Percentiles rank a stretch among this genome's conserved stretches.
phyloP scores from a whole-genome alignment of 305 asterid genomes.

The Galium porrigens region DNA sequence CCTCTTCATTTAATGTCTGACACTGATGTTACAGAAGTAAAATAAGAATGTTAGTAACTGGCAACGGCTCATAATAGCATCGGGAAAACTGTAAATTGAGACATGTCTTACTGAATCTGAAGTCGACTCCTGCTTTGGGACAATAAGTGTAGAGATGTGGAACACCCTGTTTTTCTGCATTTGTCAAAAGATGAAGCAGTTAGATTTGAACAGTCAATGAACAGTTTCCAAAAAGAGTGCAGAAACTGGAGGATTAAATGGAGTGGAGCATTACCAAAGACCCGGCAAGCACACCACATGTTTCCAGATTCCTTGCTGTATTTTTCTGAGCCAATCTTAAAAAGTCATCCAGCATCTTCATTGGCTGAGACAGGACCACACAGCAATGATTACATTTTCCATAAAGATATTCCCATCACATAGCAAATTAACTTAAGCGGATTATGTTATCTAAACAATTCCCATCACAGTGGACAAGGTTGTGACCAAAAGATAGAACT shows the following conservation, averaged over 20 bases:
- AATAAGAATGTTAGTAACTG: not conserved
- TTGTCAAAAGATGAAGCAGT: constrained; percentile 7
- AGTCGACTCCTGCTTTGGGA: constrained; percentile 96
- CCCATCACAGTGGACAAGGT: not conserved
- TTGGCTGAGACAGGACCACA: constrained; percentile 52
- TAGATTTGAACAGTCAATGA: not conserved
- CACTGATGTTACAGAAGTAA: constrained; percentile 39
- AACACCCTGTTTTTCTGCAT: constrained; percentile 74
- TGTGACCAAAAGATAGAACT: constrained; percentile 26
- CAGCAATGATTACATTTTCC: constrained; percentile 14
- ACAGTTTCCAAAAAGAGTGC: not conserved
- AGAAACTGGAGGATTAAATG: not conserved
- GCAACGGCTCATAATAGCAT: not conserved
- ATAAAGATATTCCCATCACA: not conserved
- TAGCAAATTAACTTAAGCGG: not conserved
- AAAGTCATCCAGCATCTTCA: constrained; percentile 82
- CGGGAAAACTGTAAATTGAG: constrained; percentile 14
- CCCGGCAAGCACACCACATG: constrained; percentile 96
- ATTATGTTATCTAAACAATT: not conserved
- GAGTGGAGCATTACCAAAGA: constrained; percentile 45
- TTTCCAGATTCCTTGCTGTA: constrained; percentile 69
- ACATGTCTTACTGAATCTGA: constrained; percentile 64
- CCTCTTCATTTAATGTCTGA: constrained; percentile 91
- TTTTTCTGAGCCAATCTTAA: constrained; percentile 72
- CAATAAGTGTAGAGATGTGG: constrained; percentile 69